These are phyloP conservation scores for Colletotrichum chrysophilum DNA, from an alignment of 2,329 filamentous ascomycete species.

Conservation along the genomic window DNA sequence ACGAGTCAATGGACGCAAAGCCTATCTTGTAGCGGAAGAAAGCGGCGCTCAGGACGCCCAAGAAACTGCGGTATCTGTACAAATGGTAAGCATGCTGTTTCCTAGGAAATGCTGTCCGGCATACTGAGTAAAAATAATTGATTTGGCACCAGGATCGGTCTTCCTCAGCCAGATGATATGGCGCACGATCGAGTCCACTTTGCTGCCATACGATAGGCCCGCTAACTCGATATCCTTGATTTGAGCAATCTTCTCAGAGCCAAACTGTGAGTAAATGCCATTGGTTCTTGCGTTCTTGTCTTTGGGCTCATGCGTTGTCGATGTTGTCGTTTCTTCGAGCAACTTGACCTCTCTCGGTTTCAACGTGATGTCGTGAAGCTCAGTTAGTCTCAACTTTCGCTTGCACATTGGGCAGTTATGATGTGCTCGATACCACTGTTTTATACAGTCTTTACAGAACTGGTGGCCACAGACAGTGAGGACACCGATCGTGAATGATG, in stretches of 20 bases:
- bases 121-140: constrained; percentile 89
- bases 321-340: constrained; percentile 42
- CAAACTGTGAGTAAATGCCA: constrained; percentile 80
- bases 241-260: constrained; percentile 71
- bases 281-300: constrained; percentile 33
- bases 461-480: constrained; percentile 90
- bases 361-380: constrained; percentile 85
- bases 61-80: constrained; percentile 72
- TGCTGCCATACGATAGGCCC: constrained; percentile 81
- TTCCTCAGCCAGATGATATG: constrained; percentile 87
- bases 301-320: not conserved
- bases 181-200: constrained; percentile 82
- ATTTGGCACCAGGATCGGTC: constrained; percentile 86
- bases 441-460: constrained; percentile 89
- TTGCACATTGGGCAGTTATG: constrained; percentile 88
- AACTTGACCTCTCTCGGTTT: constrained; percentile 77
- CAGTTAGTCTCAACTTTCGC: constrained; percentile 62
- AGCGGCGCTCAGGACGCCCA: constrained; percentile 74
- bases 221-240: constrained; percentile 83
- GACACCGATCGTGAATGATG: constrained; percentile 76
- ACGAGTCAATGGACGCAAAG: constrained; percentile 71
- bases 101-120: constrained; percentile 2
- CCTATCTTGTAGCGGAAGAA: constrained; percentile 76
- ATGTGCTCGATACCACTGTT: constrained; percentile 76
- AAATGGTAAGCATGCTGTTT: constrained; percentile 10